Conservation (phyloP, 192 early-diverging fungal species). For the Coemansia sp. region DNA sequence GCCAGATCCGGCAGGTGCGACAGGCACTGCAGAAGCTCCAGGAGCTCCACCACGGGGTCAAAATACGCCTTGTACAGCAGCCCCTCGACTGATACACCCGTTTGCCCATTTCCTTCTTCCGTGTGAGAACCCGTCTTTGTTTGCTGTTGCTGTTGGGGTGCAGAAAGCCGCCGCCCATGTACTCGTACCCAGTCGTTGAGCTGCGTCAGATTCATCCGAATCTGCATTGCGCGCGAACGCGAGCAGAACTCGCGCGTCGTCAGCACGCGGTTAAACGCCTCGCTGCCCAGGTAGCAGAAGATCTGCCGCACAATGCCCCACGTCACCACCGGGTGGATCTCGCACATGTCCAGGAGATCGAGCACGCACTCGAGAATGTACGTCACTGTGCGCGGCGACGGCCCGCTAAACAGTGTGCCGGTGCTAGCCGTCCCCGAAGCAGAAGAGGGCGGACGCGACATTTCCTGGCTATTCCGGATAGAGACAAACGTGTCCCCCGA, state of each 20-base stretch:
- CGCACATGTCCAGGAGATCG: slow-evolving; percentile 67
- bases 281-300: slow-evolving; percentile 73
- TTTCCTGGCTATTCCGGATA: slow-evolving; percentile 32
- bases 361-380: slow-evolving; percentile 69
- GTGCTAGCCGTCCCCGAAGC: not conserved
- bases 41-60: slow-evolving; percentile 73
- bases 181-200: slow-evolving; percentile 85
- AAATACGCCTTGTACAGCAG: slow-evolving; percentile 40
- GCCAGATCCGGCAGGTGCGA: slow-evolving; percentile 72
- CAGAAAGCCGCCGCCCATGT: slow-evolving; percentile 45
- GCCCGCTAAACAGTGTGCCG: slow-evolving; percentile 21
- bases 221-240: slow-evolving; percentile 79
- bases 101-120: not conserved
- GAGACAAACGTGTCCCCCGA: slow-evolving; percentile 54
- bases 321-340: slow-evolving; percentile 74
- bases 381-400: slow-evolving; percentile 70
- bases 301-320: slow-evolving; percentile 74
- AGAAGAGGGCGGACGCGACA: slow-evolving; percentile 2
- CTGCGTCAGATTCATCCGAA: slow-evolving; percentile 78
- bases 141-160: slow-evolving; percentile 11
- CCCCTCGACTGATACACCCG: slow-evolving; percentile 10
- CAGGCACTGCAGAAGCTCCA: slow-evolving; percentile 80
- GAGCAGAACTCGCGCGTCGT: slow-evolving; percentile 70
- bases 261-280: slow-evolving; percentile 87
- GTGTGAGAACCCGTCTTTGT: not conserved